phyloP scores from a whole-genome alignment of 2,329 filamentous ascomycete species.

The Aspergillus sp. region DNA sequence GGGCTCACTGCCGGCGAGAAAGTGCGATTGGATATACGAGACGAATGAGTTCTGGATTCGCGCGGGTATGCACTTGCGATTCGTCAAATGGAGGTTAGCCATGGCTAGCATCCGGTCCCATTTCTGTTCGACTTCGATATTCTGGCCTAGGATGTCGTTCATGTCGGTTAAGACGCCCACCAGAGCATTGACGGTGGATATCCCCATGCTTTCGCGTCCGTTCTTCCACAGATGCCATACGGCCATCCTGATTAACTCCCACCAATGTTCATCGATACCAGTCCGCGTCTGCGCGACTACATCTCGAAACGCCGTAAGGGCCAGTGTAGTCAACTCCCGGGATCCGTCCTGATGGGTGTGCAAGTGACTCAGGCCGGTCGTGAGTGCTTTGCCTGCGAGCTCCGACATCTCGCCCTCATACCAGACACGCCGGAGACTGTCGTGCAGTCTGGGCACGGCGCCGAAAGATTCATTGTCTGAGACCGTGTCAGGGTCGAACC shows the following conservation, averaged over 20 bases:
- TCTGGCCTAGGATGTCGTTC: conserved; percentile 18
- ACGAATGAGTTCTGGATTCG: conserved; percentile 21
- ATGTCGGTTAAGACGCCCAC: conserved; percentile 19
- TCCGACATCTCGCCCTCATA: conserved; percentile 50
- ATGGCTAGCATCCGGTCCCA: conserved; percentile 17
- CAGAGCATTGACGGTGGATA: conserved; percentile 48
- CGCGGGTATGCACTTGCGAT: conserved; percentile 15
- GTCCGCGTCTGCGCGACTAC: conserved; percentile 30
- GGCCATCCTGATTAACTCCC: conserved; percentile 50
- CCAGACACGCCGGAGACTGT: conserved; percentile 57
- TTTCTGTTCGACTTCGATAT: conserved; percentile 7
- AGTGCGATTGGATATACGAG: conserved; percentile 17
- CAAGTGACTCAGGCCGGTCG: conserved; percentile 46
- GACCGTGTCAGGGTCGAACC: conserved; percentile 52
- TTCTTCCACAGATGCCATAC: conserved; percentile 64
- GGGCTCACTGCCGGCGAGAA: neutral
- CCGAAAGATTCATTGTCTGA: conserved; percentile 43
- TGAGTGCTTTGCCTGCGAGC: conserved; percentile 43
- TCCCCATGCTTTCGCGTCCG: conserved; percentile 62
- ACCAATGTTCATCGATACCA: conserved; percentile 41
- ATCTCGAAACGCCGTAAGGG: conserved; percentile 47
- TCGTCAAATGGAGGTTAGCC: conserved; percentile 21
- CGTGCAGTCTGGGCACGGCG: conserved; percentile 54
- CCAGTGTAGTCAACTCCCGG: conserved; percentile 52
- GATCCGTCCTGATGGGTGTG: conserved; percentile 54